Evolutionary conservation across 192 early-diverging fungal genomes (phyloP).

Genomic region (Nowakowskiella sp.): DNA sequence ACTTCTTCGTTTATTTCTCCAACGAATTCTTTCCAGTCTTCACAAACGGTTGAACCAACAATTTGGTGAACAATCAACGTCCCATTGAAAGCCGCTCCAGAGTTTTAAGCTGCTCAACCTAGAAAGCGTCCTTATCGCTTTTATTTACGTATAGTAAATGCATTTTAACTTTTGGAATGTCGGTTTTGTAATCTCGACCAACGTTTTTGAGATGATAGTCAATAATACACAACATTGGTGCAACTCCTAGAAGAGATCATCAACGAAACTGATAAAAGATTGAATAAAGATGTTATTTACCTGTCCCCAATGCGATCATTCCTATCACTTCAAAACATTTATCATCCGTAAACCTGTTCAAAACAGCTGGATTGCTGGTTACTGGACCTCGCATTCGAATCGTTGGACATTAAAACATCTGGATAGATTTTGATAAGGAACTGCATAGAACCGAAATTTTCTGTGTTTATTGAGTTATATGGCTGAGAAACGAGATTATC

Average conservation of each 20-base stretch:
- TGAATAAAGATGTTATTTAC: conserved; percentile 6
- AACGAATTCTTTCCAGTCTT: conserved; percentile 2
- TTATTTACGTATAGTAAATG: conserved; percentile 11
- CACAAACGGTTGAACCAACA: background rate
- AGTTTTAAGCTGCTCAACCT: conserved; percentile 9
- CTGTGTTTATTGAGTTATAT: too few relatives aligned
- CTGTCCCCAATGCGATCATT: conserved; percentile 27
- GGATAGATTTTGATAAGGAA: too few relatives aligned
- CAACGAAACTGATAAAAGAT: conserved; percentile 2
- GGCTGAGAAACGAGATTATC: too few relatives aligned
- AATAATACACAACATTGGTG: conserved; percentile 19
- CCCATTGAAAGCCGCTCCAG: conserved; percentile 6
- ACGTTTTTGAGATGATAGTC: conserved; percentile 28
- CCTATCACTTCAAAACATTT: conserved; percentile 24
- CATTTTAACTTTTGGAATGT: conserved; percentile 4
- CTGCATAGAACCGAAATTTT: too few relatives aligned
- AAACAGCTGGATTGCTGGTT: background rate
- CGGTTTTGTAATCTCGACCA: conserved; percentile 11
- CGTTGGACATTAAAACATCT: too few relatives aligned
- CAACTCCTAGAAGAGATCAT: conserved; percentile 13
- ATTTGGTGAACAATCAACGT: conserved; percentile 4
- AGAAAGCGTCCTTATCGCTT: conserved; percentile 22
- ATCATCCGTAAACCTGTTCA: background rate
- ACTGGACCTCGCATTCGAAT: background rate
- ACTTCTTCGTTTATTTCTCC: conserved; percentile 10